A percentile compares a stretch with the other conserved stretches of the same genome.
Evolutionary conservation across 768 basidiomycete species (phyloP).

Genomic region (Tulasnella sp.): DNA sequence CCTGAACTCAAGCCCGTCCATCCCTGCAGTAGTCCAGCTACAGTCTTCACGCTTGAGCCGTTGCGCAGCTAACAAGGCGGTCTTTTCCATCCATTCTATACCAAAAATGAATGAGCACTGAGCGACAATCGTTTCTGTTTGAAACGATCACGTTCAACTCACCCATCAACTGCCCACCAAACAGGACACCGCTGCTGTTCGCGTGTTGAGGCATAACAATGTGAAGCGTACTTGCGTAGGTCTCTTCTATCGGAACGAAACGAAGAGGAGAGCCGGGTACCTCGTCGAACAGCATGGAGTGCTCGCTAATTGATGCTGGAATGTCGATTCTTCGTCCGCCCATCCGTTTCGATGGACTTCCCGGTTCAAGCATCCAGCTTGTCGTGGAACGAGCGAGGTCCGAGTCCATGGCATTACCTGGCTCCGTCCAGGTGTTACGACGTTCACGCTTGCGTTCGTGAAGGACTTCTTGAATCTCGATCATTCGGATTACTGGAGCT

Average conservation of each 20-base stretch:
- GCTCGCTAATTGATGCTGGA: not conserved
- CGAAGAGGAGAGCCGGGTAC: not conserved
- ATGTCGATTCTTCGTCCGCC: not conserved
- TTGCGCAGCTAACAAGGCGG: conserved; percentile 1
- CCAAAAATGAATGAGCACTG: not conserved
- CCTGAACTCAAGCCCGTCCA: conserved; percentile 13
- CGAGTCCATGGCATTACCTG: not conserved
- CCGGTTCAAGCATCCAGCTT: conserved; percentile 1
- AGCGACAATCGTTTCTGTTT: not conserved
- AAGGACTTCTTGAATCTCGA: not conserved
- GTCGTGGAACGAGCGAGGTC: not conserved
- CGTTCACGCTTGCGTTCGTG: not conserved
- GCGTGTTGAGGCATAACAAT: conserved; percentile 13
- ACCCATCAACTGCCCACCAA: conserved; percentile 14
- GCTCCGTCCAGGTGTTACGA: not conserved
- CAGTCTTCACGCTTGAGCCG: conserved; percentile 3
- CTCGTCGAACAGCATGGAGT: not conserved
- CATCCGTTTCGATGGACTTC: not conserved
- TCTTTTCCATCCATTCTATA: conserved; percentile 15
- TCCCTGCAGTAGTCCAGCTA: conserved; percentile 10
- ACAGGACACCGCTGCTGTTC: conserved; percentile 10
- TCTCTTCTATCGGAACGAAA: not conserved
- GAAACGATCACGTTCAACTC: not conserved
- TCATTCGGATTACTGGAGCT: not conserved
- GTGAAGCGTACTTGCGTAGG: conserved; percentile 8